These are phyloP conservation scores for Fraxinus dipetala DNA, from an alignment of 305 asterid genomes.

Conservation along the genomic window DNA sequence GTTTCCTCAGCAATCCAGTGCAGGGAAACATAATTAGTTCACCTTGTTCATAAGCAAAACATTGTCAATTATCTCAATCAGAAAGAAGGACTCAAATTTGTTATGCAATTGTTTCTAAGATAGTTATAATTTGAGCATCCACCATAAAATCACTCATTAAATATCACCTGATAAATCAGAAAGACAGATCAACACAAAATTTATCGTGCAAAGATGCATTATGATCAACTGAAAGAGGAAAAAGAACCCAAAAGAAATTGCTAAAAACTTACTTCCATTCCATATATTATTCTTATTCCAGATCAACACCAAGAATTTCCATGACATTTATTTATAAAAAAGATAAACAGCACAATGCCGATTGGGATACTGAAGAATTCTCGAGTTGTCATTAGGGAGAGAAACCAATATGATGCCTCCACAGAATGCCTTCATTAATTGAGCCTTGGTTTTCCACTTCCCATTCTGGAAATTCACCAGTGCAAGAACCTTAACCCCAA, in stretches of 20 bases:
- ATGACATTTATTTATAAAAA: background rate
- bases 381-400: conserved; percentile 20
- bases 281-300: background rate
- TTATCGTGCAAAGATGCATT: background rate
- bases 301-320: background rate
- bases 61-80: background rate
- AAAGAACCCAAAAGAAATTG: background rate
- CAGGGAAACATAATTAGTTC: background rate
- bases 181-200: background rate
- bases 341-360: conserved; percentile 31
- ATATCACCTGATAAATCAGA: background rate
- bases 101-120: background rate
- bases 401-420: conserved; percentile 30
- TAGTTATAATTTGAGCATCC: background rate
- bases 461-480: conserved; percentile 20
- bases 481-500: conserved; percentile 27
- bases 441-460: conserved; percentile 25
- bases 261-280: background rate
- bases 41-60: conserved; percentile 16
- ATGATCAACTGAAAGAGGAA: background rate
- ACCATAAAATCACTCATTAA: background rate
- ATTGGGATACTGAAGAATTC: conserved; percentile 33
- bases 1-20: background rate
- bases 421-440: conserved; percentile 32
- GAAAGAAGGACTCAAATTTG: background rate